These are phyloP conservation scores for Metarhizium anisopliae DNA, from an alignment of 2,329 filamentous ascomycete genomes.

Conservation along the genomic window DNA sequence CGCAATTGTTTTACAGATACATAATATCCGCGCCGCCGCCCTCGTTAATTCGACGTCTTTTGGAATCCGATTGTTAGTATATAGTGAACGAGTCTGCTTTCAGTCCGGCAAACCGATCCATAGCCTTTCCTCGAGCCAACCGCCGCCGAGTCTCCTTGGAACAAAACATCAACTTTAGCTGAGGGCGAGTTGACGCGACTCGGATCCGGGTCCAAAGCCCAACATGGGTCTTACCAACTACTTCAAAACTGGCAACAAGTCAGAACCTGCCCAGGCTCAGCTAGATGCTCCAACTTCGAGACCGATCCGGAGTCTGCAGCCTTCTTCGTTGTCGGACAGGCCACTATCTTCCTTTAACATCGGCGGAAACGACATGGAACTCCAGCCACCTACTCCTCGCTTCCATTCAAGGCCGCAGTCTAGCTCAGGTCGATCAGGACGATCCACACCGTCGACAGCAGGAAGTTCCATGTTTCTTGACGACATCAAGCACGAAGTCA, in stretches of 20 bases:
- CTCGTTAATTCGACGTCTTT: not conserved
- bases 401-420: slow-evolving; percentile 23
- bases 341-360: slow-evolving; percentile 17
- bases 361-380: slow-evolving; percentile 34
- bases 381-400: slow-evolving; percentile 37
- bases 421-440: slow-evolving; percentile 30
- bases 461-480: slow-evolving; percentile 51
- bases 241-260: slow-evolving; percentile 40
- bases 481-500: slow-evolving; percentile 72
- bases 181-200: not conserved
- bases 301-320: slow-evolving; percentile 14
- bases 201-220: slow-evolving; percentile 1
- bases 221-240: slow-evolving; percentile 54
- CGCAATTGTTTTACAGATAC: not conserved
- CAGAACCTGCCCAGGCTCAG: slow-evolving; percentile 8
- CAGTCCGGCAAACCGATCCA: not conserved
- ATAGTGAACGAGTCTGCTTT: not conserved
- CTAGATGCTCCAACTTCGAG: slow-evolving; percentile 11
- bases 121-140: not conserved
- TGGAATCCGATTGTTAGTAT: not conserved
- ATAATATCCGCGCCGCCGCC: not conserved
- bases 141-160: not conserved
- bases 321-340: slow-evolving; percentile 28
- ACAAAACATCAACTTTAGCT: not conserved
- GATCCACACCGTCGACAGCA: slow-evolving; percentile 22